Conservation (phyloP, 306 rosid species). For the Medicago ruthenica region DNA sequence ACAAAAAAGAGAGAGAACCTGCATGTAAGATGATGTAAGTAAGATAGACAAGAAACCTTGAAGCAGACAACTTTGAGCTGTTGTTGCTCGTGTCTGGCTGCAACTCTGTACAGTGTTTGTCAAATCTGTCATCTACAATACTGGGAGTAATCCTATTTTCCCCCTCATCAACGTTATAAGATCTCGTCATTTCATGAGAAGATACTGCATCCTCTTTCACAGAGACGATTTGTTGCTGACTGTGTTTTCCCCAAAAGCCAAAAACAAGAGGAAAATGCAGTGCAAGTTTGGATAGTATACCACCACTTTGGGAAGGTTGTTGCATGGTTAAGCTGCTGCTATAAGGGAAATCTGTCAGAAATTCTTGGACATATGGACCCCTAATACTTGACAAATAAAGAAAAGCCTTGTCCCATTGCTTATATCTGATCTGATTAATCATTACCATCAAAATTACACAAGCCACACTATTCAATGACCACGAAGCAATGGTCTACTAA, state of each 20-base stretch:
- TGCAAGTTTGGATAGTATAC: slow-evolving; percentile 77
- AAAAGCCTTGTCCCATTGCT: not conserved
- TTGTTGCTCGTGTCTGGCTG: slow-evolving; percentile 40
- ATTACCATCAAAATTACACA: slow-evolving; percentile 27
- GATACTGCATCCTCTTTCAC: slow-evolving; percentile 45
- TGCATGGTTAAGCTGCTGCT: slow-evolving; percentile 56
- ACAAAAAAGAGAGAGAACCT: not conserved
- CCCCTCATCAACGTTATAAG: slow-evolving; percentile 43
- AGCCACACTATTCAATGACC: slow-evolving; percentile 10
- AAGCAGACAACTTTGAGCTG: slow-evolving; percentile 47
- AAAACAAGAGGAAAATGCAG: slow-evolving; percentile 75
- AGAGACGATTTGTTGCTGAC: slow-evolving; percentile 46
- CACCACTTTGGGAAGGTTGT: slow-evolving; percentile 55
- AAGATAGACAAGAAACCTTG: slow-evolving; percentile 58
- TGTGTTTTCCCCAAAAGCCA: slow-evolving; percentile 59
- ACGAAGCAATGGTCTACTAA: slow-evolving; percentile 13
- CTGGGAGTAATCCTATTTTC: slow-evolving; percentile 45
- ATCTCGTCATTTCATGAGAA: slow-evolving; percentile 42
- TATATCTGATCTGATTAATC: slow-evolving; percentile 22
- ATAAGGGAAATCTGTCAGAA: slow-evolving; percentile 41
- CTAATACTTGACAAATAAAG: slow-evolving; percentile 23
- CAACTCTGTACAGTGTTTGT: slow-evolving; percentile 42
- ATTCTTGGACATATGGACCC: slow-evolving; percentile 27
- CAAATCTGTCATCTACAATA: slow-evolving; percentile 45
- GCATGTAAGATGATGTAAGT: slow-evolving; percentile 31